These are phyloP conservation scores for Metschnikowia lunata DNA, from an alignment of 805 yeast genomes.

Conservation along the genomic window DNA sequence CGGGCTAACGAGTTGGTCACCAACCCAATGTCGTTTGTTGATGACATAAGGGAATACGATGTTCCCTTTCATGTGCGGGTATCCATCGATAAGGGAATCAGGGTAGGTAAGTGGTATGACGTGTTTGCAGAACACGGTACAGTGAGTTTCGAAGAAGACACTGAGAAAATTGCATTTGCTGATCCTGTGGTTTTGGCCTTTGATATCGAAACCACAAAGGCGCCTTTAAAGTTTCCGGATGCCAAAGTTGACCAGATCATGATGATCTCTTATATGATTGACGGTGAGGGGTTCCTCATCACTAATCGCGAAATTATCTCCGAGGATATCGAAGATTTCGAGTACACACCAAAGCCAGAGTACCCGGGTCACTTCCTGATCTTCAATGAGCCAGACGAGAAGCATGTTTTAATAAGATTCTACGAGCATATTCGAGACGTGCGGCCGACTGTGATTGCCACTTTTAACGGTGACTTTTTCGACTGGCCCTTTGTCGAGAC, in stretches of 20 bases:
- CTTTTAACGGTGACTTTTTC: slow-evolving; percentile 97
- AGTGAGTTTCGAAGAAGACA: slow-evolving; percentile 52
- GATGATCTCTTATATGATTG: slow-evolving; percentile 99
- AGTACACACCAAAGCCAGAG: slow-evolving; percentile 96
- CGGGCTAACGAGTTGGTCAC: slow-evolving; percentile 15
- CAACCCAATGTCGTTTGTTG: slow-evolving; percentile 62
- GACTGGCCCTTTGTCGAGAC: slow-evolving; percentile 99
- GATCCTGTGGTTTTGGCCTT: slow-evolving; percentile 96
- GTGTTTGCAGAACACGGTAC: slow-evolving; percentile 62
- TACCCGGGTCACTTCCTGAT: slow-evolving; percentile 86
- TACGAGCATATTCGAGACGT: slow-evolving; percentile 88
- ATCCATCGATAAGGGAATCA: slow-evolving; percentile 78
- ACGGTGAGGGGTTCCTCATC: slow-evolving; percentile 91
- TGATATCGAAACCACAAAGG: slow-evolving; percentile 96
- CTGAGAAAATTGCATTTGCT: slow-evolving; percentile 85
- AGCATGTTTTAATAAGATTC: slow-evolving; percentile 65
- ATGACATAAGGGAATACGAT: slow-evolving; percentile 88
- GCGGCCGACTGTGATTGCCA: slow-evolving; percentile 94
- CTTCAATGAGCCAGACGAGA: slow-evolving; percentile 85
- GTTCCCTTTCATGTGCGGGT: slow-evolving; percentile 97
- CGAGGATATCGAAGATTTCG: slow-evolving; percentile 94
- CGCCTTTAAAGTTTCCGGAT: slow-evolving; percentile 94
- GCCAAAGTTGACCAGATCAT: slow-evolving; percentile 84
- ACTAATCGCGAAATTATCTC: slow-evolving; percentile 93
- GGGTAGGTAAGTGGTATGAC: slow-evolving; percentile 96